Evolutionary conservation across 345 rosid genomes (phyloP), one percentile per base, ranked within the genome.

Genomic region (Gynandropsis gynandra): DNA sequence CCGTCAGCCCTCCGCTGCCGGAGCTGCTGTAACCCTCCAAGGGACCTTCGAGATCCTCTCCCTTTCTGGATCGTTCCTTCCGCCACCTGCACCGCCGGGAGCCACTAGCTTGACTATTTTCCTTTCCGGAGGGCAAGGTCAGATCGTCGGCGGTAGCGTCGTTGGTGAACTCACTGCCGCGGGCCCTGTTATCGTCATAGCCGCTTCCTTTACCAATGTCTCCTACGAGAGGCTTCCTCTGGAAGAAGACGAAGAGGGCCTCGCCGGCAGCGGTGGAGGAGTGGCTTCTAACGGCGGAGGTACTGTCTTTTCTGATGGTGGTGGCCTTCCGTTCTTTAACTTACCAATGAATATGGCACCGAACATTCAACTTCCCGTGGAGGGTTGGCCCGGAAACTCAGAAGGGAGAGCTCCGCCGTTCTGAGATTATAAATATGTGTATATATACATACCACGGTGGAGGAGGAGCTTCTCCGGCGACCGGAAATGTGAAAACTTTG

Each of bases 81-180:
- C 98, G 0, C 95, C 97, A 15, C 98, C 98, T 1, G 97, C 98
- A 12, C 98, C 98, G 4, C 96, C 97, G 0, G 95, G 95, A 8
- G 97, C 98, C 10, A 92, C 98, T 1, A 87, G 98, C 70, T 58
- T 92, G 62, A 85, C 98, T 1, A 79, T 88, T n/a, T 88, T 77
- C 51, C 67, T 92, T 8, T 88, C 95, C 1, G 97, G 97, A 3
- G 98, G 95, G 9, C 97, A 92, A 71, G 98, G 98, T 3, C 97
- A 92, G 52, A 94, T 92, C 9, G 82, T 92, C 0, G 98, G 98
- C 0, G 98, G 98, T 21, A 92, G 79, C 49, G 98, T 92, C 10
- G 97, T 87, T 0, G 98, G 98, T 42, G 98, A 92, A 74, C 74
- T 92, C 56, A 83, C 74, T 1, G 97, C 98, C 3, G 88, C 97